These are phyloP conservation scores for Suillus subluteus DNA, from an alignment of 768 basidiomycete species.

Conservation along the genomic window DNA sequence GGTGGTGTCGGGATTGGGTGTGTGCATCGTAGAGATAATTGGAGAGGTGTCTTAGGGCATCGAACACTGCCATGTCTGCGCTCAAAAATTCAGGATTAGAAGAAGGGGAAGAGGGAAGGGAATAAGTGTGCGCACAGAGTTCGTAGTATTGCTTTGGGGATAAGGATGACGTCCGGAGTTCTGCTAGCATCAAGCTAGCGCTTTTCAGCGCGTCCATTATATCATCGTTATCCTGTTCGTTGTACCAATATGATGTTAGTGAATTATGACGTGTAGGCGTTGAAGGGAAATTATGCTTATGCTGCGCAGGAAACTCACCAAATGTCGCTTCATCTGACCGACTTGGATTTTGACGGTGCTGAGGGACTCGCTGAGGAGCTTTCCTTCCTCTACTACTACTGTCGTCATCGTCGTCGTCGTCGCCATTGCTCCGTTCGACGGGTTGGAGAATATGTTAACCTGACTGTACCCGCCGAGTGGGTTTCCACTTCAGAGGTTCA, in stretches of 20 bases:
- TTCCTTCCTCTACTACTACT: slow-evolving; percentile 70
- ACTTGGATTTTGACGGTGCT: slow-evolving; percentile 90
- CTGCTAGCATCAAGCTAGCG: slow-evolving; percentile 96
- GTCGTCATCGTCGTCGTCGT: slow-evolving; percentile 11
- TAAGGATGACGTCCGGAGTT: slow-evolving; percentile 90
- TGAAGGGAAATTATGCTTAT: background rate
- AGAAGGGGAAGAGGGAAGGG: background rate
- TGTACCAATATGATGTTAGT: background rate
- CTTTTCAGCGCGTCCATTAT: slow-evolving; percentile 99
- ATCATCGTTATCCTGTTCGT: slow-evolving; percentile 82
- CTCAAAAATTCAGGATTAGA: background rate
- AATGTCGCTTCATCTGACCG: slow-evolving; percentile 92
- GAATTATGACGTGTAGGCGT: background rate
- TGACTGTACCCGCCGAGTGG: background rate
- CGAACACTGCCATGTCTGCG: slow-evolving; percentile 97
- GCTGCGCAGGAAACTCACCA: slow-evolving; percentile 53
- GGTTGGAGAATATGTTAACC: background rate
- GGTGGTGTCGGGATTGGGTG: slow-evolving; percentile 86
- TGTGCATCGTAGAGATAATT: slow-evolving; percentile 98
- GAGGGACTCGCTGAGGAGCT: slow-evolving; percentile 82
- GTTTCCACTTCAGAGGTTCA: background rate
- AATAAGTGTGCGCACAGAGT: slow-evolving; percentile 64
- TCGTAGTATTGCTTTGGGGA: slow-evolving; percentile 99
- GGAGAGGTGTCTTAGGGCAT: slow-evolving; percentile 91
- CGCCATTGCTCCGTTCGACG: slow-evolving; percentile 9